Conservation (phyloP, 2,329 filamentous ascomycete genomes). For the Ceratocystis destructans region DNA sequence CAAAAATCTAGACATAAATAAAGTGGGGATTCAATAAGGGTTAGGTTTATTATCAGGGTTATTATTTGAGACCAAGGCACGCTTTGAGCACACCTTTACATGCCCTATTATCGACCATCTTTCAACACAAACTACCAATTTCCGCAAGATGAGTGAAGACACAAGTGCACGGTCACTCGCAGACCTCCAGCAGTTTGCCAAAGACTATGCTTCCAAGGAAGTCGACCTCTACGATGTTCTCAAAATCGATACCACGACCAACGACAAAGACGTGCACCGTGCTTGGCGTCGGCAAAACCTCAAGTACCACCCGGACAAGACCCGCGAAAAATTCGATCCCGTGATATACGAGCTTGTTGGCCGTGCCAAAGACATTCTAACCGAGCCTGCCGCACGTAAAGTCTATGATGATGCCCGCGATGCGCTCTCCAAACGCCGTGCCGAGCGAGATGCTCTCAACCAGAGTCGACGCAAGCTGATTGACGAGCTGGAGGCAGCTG, state of each 20-base stretch:
- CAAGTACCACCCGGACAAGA: constrained; percentile 92
- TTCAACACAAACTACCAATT: neutral
- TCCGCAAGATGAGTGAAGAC: constrained; percentile 15
- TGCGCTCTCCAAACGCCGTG: constrained; percentile 54
- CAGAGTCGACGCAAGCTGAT: constrained; percentile 61
- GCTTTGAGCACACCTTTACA: neutral
- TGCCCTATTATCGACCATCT: neutral
- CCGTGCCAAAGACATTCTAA: constrained; percentile 73
- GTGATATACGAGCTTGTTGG: constrained; percentile 76
- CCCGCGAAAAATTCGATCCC: constrained; percentile 58
- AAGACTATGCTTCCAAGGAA: constrained; percentile 46
- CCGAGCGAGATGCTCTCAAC: constrained; percentile 60
- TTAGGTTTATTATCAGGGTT: neutral
- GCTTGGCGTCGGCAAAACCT: constrained; percentile 75
- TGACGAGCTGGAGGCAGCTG: constrained; percentile 71
- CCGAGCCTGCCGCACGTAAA: constrained; percentile 53
- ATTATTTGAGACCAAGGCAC: neutral
- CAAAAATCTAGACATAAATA: neutral
- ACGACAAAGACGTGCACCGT: constrained; percentile 61
- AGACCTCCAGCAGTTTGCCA: constrained; percentile 39
- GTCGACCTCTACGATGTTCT: constrained; percentile 70
- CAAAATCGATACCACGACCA: constrained; percentile 39
- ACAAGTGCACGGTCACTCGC: constrained; percentile 24
- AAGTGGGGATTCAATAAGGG: neutral
- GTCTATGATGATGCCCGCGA: constrained; percentile 67